These are phyloP conservation scores for Debaryomyces robertsiae DNA, from an alignment of 1,139 yeast species.

Conservation along the genomic window DNA sequence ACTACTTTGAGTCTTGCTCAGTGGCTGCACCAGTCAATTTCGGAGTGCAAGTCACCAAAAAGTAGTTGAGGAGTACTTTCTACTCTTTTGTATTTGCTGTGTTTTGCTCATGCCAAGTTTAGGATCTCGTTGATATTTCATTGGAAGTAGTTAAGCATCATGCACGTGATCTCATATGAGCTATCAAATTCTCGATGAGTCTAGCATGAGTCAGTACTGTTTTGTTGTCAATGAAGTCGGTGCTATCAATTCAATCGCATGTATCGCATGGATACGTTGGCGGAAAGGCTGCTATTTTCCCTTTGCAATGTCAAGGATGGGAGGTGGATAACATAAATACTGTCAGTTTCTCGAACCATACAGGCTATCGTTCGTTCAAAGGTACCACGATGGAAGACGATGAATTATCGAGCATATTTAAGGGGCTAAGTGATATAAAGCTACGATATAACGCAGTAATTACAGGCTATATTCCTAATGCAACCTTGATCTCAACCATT, in stretches of 20 bases:
- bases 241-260: constrained; percentile 46
- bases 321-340: constrained; percentile 47
- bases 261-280: constrained; percentile 53
- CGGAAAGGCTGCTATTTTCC: constrained; percentile 44
- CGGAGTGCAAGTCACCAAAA: too few relatives aligned
- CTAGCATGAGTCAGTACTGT: too few relatives aligned
- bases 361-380: constrained; percentile 46
- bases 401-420: constrained; percentile 18
- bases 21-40: too few relatives aligned
- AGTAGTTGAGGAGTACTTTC: too few relatives aligned
- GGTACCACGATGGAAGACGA: constrained; percentile 24
- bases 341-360: constrained; percentile 46
- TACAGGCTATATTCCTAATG: constrained; percentile 42
- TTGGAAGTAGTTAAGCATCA: too few relatives aligned
- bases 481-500: constrained; percentile 28
- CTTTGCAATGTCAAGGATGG: constrained; percentile 48
- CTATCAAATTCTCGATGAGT: too few relatives aligned
- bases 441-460: constrained; percentile 30
- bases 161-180: too few relatives aligned
- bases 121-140: too few relatives aligned
- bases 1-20: too few relatives aligned
- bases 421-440: constrained; percentile 47
- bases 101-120: too few relatives aligned
- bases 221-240: constrained; percentile 17
- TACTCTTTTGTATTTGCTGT: too few relatives aligned